Conservation (phyloP, 768 basidiomycete species). For the Myochromella boudieri region DNA sequence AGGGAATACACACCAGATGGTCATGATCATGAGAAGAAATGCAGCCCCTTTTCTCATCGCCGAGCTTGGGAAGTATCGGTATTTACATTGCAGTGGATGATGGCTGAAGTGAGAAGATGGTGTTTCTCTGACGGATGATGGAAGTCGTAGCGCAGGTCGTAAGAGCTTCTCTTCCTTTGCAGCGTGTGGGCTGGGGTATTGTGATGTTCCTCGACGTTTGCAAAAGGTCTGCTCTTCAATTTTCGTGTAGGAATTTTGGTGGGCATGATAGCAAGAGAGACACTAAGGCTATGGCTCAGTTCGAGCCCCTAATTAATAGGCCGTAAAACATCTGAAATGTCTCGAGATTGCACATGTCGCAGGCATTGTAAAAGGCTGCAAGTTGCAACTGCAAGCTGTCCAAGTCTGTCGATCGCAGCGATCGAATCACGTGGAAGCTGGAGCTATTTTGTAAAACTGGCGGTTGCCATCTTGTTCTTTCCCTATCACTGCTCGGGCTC, state of each 20-base stretch:
- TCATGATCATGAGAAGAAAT: no score
- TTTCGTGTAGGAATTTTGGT: background rate
- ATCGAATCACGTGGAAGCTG: constrained; percentile 9
- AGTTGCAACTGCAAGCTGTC: background rate
- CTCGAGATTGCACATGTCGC: background rate
- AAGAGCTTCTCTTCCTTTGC: constrained; percentile 34
- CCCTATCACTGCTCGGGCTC: background rate
- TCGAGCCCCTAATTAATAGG: background rate
- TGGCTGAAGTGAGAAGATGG: no score
- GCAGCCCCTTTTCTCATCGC: no score
- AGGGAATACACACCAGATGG: no score
- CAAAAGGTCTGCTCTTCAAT: no score
- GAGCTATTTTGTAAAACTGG: constrained; percentile 8
- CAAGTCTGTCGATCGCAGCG: background rate
- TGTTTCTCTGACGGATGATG: constrained; percentile 9
- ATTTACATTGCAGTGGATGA: background rate
- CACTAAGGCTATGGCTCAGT: background rate
- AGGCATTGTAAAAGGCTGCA: background rate
- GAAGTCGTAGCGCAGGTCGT: constrained; percentile 30
- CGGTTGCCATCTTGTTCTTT: constrained; percentile 12
- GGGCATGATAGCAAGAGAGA: background rate
- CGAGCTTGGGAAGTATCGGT: no score
- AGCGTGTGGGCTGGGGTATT: constrained; percentile 17
- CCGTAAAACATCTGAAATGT: background rate
- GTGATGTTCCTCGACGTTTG: no score